Evolutionary conservation across 768 basidiomycete species (phyloP).

Genomic region (Trametes cinnabarina): DNA sequence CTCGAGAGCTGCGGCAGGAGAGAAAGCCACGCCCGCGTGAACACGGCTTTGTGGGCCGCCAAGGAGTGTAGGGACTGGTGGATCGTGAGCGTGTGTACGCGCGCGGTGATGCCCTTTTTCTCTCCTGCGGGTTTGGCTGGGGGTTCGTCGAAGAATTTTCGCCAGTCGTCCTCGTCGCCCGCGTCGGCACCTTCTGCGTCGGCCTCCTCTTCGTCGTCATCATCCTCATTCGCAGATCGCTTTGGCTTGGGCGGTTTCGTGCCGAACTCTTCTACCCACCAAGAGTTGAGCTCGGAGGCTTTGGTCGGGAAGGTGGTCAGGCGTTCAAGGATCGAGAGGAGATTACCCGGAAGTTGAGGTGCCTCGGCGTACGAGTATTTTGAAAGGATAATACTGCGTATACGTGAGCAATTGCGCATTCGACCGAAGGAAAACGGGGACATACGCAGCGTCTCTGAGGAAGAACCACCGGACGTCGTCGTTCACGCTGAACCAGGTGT

Average conservation of each 20-base stretch:
- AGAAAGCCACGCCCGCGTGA: constrained; percentile 77
- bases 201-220: constrained; percentile 29
- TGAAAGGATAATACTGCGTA: constrained; percentile 32
- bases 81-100: constrained; percentile 64
- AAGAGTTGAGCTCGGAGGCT: constrained; percentile 62
- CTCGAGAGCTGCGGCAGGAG: constrained; percentile 61
- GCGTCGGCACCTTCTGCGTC: constrained; percentile 37
- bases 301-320: constrained; percentile 75
- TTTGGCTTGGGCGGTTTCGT: constrained; percentile 39
- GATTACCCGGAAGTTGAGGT: constrained; percentile 30
- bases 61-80: constrained; percentile 79
- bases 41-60: constrained; percentile 74
- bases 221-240: constrained; percentile 19
- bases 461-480: constrained; percentile 91
- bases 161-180: constrained; percentile 63
- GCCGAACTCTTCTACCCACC: constrained; percentile 76
- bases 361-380: constrained; percentile 28
- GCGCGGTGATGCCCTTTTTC: constrained; percentile 36
- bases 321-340: constrained; percentile 39
- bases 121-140: constrained; percentile 29
- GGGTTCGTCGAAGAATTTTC: constrained; percentile 78
- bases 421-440: constrained; percentile 8
- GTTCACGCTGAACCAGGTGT: constrained; percentile 71
- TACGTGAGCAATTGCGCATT: neutral
- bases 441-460: constrained; percentile 73